Percentiles rank a stretch among this genome's conserved stretches.
Conservation (phyloP, 129 eudicot genomes). For the Daucus carota region DNA sequence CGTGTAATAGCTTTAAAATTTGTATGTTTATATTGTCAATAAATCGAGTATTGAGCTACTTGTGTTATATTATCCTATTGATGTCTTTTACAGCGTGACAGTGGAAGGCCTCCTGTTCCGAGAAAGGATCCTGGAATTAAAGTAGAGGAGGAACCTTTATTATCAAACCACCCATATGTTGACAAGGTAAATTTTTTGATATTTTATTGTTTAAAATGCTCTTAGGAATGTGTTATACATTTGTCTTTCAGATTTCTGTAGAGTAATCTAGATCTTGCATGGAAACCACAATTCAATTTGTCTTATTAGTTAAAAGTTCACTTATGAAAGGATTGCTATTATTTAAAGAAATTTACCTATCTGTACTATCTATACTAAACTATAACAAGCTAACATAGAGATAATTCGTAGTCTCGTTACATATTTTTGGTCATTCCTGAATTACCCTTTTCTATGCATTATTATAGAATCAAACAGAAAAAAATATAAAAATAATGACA, state of each 20-base stretch:
- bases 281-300: not conserved
- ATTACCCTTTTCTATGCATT: too few species aligned
- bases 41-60: not conserved
- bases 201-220: not conserved
- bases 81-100: slow-evolving; percentile 60
- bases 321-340: not conserved
- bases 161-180: slow-evolving; percentile 89
- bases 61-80: slow-evolving; percentile 1
- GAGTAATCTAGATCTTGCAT: not conserved
- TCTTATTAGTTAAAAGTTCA: not conserved
- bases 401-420: too few species aligned
- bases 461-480: too few species aligned
- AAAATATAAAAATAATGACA: too few species aligned
- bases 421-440: too few species aligned
- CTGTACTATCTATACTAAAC: too few species aligned
- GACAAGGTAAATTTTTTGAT: slow-evolving; percentile 52
- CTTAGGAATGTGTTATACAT: not conserved
- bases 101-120: slow-evolving; percentile 89
- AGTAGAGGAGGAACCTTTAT: slow-evolving; percentile 74
- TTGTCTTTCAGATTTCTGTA: not conserved
- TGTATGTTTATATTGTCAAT: not conserved
- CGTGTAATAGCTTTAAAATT: not conserved
- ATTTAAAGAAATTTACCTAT: too few species aligned
- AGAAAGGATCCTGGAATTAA: slow-evolving; percentile 75
- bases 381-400: too few species aligned